A percentile compares a stretch with the other conserved stretches of the same genome.
Evolutionary conservation across 2,329 filamentous ascomycete species (phyloP).

Genomic region (Penicillium sp.): DNA sequence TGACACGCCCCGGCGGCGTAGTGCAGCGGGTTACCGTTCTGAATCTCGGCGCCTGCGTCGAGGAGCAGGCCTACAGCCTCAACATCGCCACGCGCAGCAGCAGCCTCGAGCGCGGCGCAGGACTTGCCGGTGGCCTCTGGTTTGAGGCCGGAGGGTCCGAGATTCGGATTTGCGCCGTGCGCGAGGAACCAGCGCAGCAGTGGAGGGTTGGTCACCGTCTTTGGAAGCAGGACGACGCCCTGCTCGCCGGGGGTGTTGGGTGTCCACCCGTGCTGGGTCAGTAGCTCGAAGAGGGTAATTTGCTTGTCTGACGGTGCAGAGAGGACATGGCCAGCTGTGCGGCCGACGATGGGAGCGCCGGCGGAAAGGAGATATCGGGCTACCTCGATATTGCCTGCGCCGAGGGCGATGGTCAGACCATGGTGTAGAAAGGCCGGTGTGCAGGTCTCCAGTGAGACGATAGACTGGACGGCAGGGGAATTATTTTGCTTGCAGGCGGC

Average conservation of each 20-base stretch:
- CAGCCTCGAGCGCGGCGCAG: conserved; percentile 16
- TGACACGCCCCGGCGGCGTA: conserved; percentile 14
- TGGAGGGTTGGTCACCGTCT: conserved; percentile 18
- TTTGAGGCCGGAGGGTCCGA: conserved; percentile 4
- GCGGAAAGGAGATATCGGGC: conserved; percentile 47
- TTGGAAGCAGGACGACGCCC: conserved; percentile 20
- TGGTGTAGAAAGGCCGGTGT: conserved; percentile 6
- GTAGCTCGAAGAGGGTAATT: conserved; percentile 26
- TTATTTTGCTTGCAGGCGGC: conserved; percentile 4
- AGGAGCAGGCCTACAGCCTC: conserved; percentile 16
- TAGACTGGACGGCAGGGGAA: conserved; percentile 1
- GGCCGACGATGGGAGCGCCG: conserved; percentile 49
- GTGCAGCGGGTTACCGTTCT: conserved; percentile 15
- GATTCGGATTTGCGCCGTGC: conserved; percentile 11
- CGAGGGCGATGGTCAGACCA: conserved; percentile 5
- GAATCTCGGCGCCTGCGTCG: conserved; percentile 14
- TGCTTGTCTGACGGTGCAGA: conserved; percentile 15
- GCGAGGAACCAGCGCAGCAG: conserved; percentile 28
- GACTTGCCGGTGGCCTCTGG: conserved; percentile 8
- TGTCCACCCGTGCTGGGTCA: conserved; percentile 25
- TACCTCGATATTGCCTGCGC: conserved; percentile 40
- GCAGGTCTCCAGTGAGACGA: conserved; percentile 3
- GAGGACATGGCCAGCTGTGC: conserved; percentile 19
- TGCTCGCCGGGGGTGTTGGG: conserved; percentile 22
- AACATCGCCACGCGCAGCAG: conserved; percentile 8